Percentiles rank a stretch among this genome's conserved stretches.
These are phyloP conservation scores for Zygosaccharomyces pseudorouxii DNA, from an alignment of 805 yeast species.

Conservation along the genomic window DNA sequence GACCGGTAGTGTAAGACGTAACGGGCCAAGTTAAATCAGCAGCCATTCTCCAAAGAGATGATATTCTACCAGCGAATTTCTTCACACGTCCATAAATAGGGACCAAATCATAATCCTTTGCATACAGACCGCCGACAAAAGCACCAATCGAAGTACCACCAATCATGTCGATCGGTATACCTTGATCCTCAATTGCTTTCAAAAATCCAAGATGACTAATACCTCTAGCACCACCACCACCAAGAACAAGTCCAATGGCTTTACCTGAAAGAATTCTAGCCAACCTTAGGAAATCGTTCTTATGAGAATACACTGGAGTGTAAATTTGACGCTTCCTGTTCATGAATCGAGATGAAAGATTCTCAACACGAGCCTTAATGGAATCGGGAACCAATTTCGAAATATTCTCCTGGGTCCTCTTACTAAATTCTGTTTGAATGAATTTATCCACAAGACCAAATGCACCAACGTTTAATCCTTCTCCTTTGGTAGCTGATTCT, in stretches of 20 bases:
- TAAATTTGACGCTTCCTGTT: slow-evolving; percentile 26
- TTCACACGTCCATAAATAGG: slow-evolving; percentile 88
- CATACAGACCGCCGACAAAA: slow-evolving; percentile 92
- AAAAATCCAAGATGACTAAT: slow-evolving; percentile 87
- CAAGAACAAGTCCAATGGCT: slow-evolving; percentile 89
- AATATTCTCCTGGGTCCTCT: slow-evolving; percentile 31
- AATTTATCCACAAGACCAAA: slow-evolving; percentile 26
- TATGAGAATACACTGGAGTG: slow-evolving; percentile 46
- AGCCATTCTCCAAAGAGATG: slow-evolving; percentile 79
- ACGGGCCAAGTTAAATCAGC: slow-evolving; percentile 89
- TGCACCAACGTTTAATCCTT: slow-evolving; percentile 17
- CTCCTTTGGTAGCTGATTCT: slow-evolving; percentile 20
- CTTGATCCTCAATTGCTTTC: slow-evolving; percentile 84
- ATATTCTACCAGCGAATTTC: slow-evolving; percentile 74
- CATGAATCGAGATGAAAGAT: slow-evolving; percentile 33
- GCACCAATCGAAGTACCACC: slow-evolving; percentile 98
- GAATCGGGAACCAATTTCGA: slow-evolving; percentile 33
- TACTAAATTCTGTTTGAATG: slow-evolving; percentile 31
- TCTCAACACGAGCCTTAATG: slow-evolving; percentile 37
- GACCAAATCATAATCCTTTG: slow-evolving; percentile 85
- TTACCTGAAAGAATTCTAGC: slow-evolving; percentile 89
- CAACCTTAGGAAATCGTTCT: slow-evolving; percentile 81
- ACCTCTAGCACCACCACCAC: slow-evolving; percentile 98
- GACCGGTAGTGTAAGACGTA: slow-evolving; percentile 94
- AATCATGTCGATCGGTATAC: slow-evolving; percentile 87